Base-by-base conservation (phyloP, 306 rosid genomes). In the Gleditsia sinensis region DNA sequence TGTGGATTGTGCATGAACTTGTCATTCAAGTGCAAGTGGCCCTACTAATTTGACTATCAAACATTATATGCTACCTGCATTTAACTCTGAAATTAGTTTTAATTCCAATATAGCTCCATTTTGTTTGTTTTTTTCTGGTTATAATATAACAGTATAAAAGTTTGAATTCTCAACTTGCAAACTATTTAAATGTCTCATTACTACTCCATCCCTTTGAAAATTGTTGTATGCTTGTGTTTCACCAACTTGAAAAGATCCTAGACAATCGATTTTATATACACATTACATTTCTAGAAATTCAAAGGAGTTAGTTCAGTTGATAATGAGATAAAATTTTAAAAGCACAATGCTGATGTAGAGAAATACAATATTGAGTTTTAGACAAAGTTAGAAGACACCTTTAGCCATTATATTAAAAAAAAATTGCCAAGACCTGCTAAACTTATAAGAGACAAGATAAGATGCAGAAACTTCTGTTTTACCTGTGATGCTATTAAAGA, bases 1-100 rank as follows among this genome's bases (percentile, higher is more conserved):
- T 67, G 55, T 75, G 33, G 33, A 50, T 37, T 48, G 34, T 66
- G 65, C 58, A 27, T 80, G 69, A 20, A 50, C 79, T 67, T 63
- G 79, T 56, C 14, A 4, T 62, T 51, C 30, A 23, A 17, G 54
- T 62, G 75, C 39, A 53, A 17, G 6, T 16, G 79, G 45, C 33
- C 79, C 65, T 65, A 75, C 79, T 19, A 20, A 4, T 25, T 43
- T 17, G 27, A 51, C 60, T 45, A 59, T 60, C 9, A 40, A 30
- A 30, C 37, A 46, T 72, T 57, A 72, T 57, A 24, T 56, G 30
- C 20, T 24, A 34, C 0, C n/a, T 40, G 28, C 19, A 9, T 10
- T 10, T 51, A 12, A 24, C 12, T 39, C 20, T 24, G 5, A 42
- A 24, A 24, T 36, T 25, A 14, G 21, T 19, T 61, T 74, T 37